Base-by-base conservation (phyloP, 805 yeast species). In the Candida maris region DNA sequence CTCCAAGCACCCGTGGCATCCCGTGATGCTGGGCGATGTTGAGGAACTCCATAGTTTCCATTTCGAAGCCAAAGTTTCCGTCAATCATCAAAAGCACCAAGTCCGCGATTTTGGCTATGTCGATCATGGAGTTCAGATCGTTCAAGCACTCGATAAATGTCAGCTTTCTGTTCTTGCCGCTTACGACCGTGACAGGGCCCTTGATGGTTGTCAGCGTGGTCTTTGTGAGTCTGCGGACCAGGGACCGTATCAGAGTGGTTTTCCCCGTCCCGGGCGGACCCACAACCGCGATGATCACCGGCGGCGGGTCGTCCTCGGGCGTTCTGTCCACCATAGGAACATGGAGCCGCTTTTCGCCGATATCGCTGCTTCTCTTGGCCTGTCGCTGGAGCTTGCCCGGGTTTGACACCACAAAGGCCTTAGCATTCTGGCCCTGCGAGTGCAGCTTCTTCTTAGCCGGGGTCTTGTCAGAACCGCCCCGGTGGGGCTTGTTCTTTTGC, bases 211-310 rank as follows among this genome's bases (percentile, higher is more conserved):
- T 70, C 30, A 93, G 62, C 1, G 93, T 76, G 19, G 94, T 86
- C 61, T 93, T 93, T 4, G 97, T 79, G 61, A 86, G 73, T 57
- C 97, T 68, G 61, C 91, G 75, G 5, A 93, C 87, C 37, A 93
- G 67, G 5, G 97, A 87, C 58, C 87, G 82, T 53, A 93, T 86
- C 53, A 93, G 69, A 0, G 97, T 91, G 12, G 97, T 79, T 57
- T 93, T 93, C 46, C 99, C 99, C 0, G 97, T 93, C 12, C 99
- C 99, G 7, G 96, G 95, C 9, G 99, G 99, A 0, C 99, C 99
- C 9, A 93, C 96, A 6, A 93, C 95, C 0, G 96, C 96, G 17
- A 93, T 87, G 38, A 93, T 80, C 16, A 93, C 82, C 27, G 99
- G 99, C 15, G 97, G 97, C 4, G 97, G 96, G 49, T 86, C 94